These are phyloP conservation scores for Penstemon newberryi DNA, from an alignment of 257 asterid species.

Conservation along the genomic window DNA sequence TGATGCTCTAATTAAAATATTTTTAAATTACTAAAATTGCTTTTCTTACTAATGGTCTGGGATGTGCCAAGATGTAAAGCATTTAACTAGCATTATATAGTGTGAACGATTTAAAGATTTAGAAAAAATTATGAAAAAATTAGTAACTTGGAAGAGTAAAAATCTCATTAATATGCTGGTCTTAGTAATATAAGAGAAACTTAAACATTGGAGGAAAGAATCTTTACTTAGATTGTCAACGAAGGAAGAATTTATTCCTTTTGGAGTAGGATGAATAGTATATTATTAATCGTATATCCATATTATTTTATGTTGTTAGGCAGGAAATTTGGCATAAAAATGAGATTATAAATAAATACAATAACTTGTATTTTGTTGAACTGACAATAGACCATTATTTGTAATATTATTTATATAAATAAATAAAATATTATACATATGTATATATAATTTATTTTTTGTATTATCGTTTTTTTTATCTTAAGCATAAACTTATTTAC, in stretches of 20 bases:
- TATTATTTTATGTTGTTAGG: neutral
- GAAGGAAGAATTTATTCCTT: slow-evolving; percentile 51
- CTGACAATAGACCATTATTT: no score
- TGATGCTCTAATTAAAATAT: slow-evolving; percentile 26
- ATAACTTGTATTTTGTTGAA: no score
- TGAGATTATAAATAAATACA: no score
- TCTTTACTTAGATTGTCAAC: slow-evolving; percentile 49
- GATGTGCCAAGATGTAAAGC: slow-evolving; percentile 25
- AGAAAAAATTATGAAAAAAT: no score
- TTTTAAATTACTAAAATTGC: slow-evolving; percentile 3
- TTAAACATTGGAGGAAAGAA: slow-evolving; percentile 35
- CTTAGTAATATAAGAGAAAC: slow-evolving; percentile 14
- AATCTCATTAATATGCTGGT: neutral
- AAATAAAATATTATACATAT: no score
- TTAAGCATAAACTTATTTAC: no score
- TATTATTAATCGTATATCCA: neutral
- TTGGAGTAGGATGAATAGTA: slow-evolving; percentile 25
- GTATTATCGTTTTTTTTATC: no score
- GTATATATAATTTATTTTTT: no score
- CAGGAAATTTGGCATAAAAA: no score
- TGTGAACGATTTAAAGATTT: no score
- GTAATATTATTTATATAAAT: no score
- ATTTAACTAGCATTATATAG: neutral
- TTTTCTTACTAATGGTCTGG: slow-evolving; percentile 27
- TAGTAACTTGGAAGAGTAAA: neutral